A percentile compares a stretch with the other conserved stretches of the same genome.
Evolutionary conservation across 352 stramenopile species (phyloP).

Genomic region (Phytopythium chamaehyphon): DNA sequence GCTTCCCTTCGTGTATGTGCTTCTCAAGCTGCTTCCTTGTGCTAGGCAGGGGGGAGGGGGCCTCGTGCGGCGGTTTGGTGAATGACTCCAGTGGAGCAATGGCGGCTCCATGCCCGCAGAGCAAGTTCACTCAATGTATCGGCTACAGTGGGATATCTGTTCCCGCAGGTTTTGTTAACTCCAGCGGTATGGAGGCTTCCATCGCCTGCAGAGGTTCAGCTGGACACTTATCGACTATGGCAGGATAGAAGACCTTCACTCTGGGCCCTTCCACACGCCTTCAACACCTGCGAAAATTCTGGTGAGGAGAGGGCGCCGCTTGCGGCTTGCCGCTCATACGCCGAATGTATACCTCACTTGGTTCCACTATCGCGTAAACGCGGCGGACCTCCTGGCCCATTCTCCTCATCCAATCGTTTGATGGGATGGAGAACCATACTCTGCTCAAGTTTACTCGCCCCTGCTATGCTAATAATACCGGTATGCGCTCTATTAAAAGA

Average conservation of each 20-base stretch:
- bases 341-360: neutral
- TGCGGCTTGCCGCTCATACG: constrained; percentile 10
- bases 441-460: too few species aligned
- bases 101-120: neutral
- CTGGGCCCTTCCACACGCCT: constrained; percentile 14
- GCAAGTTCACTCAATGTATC: neutral
- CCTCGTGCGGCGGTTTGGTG: constrained; percentile 62
- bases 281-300: constrained; percentile 14
- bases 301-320: neutral
- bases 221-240: constrained; percentile 5
- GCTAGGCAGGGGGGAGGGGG: constrained; percentile 47
- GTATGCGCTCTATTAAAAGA: too few species aligned
- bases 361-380: neutral
- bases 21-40: constrained; percentile 68
- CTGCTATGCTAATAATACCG: too few species aligned
- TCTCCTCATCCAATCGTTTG: constrained; percentile 21
- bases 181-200: neutral
- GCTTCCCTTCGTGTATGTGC: constrained; percentile 70
- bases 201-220: constrained; percentile 11
- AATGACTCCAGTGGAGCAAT: constrained; percentile 27
- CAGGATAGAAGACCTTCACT: constrained; percentile 20
- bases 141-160: neutral
- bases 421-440: constrained; percentile 1
- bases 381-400: constrained; percentile 9
- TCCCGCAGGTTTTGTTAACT: neutral